phyloP scores from a whole-genome alignment of 768 basidiomycete species.

The Udeniomyces megalosporus region DNA sequence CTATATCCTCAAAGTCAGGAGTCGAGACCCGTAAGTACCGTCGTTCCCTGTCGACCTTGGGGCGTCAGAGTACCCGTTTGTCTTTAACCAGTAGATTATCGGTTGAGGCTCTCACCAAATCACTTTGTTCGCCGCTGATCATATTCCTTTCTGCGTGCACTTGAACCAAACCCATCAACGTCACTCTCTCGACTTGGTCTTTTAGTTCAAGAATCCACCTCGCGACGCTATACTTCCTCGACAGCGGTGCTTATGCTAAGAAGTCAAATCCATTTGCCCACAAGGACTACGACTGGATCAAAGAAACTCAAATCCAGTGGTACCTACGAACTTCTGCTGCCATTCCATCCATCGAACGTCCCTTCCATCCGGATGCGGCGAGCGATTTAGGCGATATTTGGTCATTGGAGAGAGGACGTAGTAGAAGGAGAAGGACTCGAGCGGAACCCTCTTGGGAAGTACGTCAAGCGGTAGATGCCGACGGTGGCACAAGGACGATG shows the following conservation, averaged over 20 bases:
- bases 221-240: slow-evolving; percentile 80
- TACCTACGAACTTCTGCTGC: slow-evolving; percentile 62
- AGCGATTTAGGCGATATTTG: slow-evolving; percentile 54
- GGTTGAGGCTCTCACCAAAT: too few species aligned
- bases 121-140: too few species aligned
- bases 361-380: slow-evolving; percentile 60
- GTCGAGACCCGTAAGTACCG: slow-evolving; percentile 58
- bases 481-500: too few species aligned
- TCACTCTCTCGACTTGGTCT: neutral
- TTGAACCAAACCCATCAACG: too few species aligned
- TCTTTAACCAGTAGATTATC: too few species aligned
- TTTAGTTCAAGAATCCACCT: slow-evolving; percentile 66
- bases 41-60: neutral
- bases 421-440: too few species aligned
- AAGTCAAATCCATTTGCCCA: slow-evolving; percentile 25
- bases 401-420: too few species aligned
- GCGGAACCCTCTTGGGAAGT: too few species aligned
- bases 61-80: too few species aligned
- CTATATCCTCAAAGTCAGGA: slow-evolving; percentile 61
- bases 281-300: slow-evolving; percentile 68
- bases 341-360: slow-evolving; percentile 60
- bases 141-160: too few species aligned
- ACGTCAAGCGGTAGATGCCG: too few species aligned
- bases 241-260: slow-evolving; percentile 56
- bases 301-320: slow-evolving; percentile 70